Conservation (phyloP, 345 rosid species). For the Orychophragmus violaceus region DNA sequence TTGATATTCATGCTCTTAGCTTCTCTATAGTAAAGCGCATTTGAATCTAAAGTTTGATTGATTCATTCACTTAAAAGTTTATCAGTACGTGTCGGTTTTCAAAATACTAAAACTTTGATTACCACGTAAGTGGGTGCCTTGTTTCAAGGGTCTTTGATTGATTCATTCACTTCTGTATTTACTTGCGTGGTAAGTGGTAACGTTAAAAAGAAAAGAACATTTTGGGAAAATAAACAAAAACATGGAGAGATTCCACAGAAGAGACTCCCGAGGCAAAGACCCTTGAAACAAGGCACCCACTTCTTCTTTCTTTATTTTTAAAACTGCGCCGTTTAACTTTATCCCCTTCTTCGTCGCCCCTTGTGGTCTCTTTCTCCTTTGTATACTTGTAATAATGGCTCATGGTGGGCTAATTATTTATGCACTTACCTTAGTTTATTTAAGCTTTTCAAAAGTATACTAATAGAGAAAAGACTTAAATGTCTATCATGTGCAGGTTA, state of each 20-base stretch:
- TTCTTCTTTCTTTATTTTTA: conserved; percentile 15
- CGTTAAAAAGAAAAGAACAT: conserved; percentile 27
- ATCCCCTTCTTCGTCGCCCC: not conserved
- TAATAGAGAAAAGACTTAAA: not conserved
- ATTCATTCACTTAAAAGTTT: conserved; percentile 5
- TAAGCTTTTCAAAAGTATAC: conserved; percentile 1
- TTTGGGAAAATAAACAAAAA: conserved; percentile 34
- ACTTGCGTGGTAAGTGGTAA: conserved; percentile 10
- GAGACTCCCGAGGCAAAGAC: conserved; percentile 38
- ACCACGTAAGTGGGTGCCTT: no score
- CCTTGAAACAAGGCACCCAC: conserved; percentile 34
- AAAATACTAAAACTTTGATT: not conserved
- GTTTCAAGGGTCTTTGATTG: no score
- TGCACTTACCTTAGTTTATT: not conserved
- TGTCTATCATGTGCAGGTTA: conserved; percentile 10
- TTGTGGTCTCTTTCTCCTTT: conserved; percentile 13
- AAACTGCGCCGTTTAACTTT: conserved; percentile 30
- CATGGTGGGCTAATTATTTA: conserved; percentile 26
- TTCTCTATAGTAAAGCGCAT: no score
- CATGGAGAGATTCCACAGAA: conserved; percentile 31
- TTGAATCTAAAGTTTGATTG: conserved; percentile 8
- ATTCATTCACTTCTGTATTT: no score
- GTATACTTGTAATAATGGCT: conserved; percentile 24
- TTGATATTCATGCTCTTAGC: no score
- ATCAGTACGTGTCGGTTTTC: conserved; percentile 12